A percentile compares a stretch with the other conserved stretches of the same genome.
phyloP scores from a whole-genome alignment of 352 stramenopile genomes.

The Globisporangium ultimum region DNA sequence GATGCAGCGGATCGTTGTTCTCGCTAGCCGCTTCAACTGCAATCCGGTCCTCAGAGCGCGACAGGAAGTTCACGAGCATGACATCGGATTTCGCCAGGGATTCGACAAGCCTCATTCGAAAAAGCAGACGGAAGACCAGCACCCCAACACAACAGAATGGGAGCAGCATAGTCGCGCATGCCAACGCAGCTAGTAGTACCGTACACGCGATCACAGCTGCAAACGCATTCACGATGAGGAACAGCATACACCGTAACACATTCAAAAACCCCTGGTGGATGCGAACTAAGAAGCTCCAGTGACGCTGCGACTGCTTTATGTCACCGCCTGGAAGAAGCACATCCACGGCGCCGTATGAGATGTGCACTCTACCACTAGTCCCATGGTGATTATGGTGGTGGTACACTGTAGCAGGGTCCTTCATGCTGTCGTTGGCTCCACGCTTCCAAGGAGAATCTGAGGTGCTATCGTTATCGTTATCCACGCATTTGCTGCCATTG shows the following conservation, averaged over 20 bases:
- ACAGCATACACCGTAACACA: not conserved
- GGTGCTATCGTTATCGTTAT: not conserved
- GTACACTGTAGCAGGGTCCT: not conserved
- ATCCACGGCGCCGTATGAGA: constrained; percentile 18
- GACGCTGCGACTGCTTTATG: no score
- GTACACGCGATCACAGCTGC: constrained; percentile 9
- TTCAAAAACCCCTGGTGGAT: not conserved
- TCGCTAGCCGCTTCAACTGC: not conserved
- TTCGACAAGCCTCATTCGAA: constrained; percentile 14
- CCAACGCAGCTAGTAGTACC: constrained; percentile 9
- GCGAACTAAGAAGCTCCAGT: not conserved
- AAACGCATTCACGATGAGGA: constrained; percentile 16
- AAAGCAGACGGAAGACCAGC: constrained; percentile 17
- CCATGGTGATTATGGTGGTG: constrained; percentile 6
- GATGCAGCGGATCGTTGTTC: not conserved
- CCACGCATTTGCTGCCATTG: not conserved
- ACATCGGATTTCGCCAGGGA: constrained; percentile 16
- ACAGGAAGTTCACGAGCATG: constrained; percentile 18
- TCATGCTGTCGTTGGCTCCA: not conserved
- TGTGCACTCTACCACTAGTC: constrained; percentile 5
- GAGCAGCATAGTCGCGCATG: constrained; percentile 8
- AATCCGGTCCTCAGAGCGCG: constrained; percentile 9
- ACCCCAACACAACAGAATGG: constrained; percentile 21
- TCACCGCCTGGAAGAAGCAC: constrained; percentile 2
- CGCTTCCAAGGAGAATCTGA: not conserved